Evolutionary conservation across 2,329 filamentous ascomycete genomes (phyloP), one percentile per base, ranked within the genome.

Genomic region (Fusarium temperatum): DNA sequence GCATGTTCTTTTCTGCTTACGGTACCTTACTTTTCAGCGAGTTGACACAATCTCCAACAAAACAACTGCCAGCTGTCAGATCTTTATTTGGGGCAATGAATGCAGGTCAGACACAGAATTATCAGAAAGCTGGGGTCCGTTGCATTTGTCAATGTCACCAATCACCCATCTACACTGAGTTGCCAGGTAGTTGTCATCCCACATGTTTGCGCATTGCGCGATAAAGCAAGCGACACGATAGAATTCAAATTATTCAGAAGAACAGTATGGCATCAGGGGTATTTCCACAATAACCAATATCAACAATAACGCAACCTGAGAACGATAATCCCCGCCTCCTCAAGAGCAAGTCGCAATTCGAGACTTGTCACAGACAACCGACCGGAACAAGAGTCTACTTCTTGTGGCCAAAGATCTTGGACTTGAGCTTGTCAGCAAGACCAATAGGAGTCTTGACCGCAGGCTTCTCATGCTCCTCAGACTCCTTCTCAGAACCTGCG

Each of bases 371-470:
- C 39, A 24, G 18, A 12, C 48, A 54, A 57, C 32, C n/a, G 20
- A 57, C 32, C n/a, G 20, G 20, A 50, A 30, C 17, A 35, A 50
- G 17, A 28, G 24, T 38, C 74, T 74, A 82, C 71, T 88, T 88
- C 82, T 87, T 88, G 73, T 87, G 84, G 3, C 80, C 83, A 63
- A 89, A 83, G 48, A 90, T 79, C 85, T 89, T 90, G 72, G 81
- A 68, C 85, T 90, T 90, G 73, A 90, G 81, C 83, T 87, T 89
- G 77, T 90, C 88, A 24, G 88, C 88, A 65, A 90, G 77, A 38
- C 88, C 83, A 54, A 81, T 75, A 61, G 83, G 82, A 14, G 80
- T 74, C 41, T 71, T 74, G n/a, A 67, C 68, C 39, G 72, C 63
- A 38, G 77, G 76, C 73, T 81, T 79, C 28, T 80, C 77, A 10